Evolutionary conservation across 352 stramenopile species (phyloP).

Genomic region (Pythium rhizo-oryzae): DNA sequence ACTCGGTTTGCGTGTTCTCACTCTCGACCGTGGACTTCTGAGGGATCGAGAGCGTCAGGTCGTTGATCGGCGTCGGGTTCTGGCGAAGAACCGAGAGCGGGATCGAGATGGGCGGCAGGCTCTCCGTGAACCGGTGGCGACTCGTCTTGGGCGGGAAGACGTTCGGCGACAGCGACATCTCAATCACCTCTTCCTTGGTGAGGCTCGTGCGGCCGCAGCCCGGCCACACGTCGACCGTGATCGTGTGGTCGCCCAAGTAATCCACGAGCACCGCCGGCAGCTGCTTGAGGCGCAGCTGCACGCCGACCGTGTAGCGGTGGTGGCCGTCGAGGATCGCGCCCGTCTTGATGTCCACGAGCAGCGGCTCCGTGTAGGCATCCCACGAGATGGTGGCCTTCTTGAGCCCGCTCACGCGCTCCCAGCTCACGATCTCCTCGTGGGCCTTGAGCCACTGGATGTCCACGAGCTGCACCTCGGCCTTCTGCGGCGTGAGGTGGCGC

Average conservation of each 20-base stretch:
- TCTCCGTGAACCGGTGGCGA: constrained; percentile 81
- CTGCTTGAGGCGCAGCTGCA: constrained; percentile 73
- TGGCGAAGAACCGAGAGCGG: constrained; percentile 72
- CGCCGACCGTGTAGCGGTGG: constrained; percentile 79
- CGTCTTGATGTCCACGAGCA: constrained; percentile 80
- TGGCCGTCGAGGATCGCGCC: constrained; percentile 86
- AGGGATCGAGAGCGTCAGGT: constrained; percentile 27
- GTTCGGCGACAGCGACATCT: constrained; percentile 78
- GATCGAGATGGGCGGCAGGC: constrained; percentile 81
- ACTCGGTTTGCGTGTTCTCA: neutral
- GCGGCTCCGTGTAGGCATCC: constrained; percentile 80
- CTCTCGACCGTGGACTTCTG: constrained; percentile 8
- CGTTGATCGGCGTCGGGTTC: constrained; percentile 53
- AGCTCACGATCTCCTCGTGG: constrained; percentile 84
- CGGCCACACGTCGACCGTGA: constrained; percentile 81
- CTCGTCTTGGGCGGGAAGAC: constrained; percentile 88
- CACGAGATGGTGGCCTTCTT: constrained; percentile 79
- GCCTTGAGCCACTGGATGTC: constrained; percentile 84
- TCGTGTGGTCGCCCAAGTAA: constrained; percentile 73
- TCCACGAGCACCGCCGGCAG: constrained; percentile 79
- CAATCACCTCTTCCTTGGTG: constrained; percentile 83
- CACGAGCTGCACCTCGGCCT: constrained; percentile 81
- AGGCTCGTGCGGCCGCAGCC: constrained; percentile 64
- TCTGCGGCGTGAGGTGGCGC: constrained; percentile 66
- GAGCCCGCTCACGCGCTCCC: constrained; percentile 76